phyloP scores from a whole-genome alignment of 1,284 basidiomycete species.

The Sparassis latifolia region DNA sequence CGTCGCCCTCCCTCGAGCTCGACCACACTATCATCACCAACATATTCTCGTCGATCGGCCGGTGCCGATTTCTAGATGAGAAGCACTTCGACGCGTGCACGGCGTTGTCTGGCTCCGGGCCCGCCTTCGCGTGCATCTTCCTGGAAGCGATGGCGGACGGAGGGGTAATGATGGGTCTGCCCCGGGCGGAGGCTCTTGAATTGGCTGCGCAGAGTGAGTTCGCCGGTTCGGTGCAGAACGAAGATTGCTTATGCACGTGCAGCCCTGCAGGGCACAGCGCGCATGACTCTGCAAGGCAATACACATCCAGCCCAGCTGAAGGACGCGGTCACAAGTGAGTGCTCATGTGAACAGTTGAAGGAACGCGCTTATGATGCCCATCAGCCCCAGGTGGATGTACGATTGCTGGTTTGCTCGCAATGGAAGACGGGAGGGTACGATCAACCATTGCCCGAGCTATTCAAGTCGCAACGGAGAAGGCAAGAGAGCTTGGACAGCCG shows the following conservation, averaged over 20 bases:
- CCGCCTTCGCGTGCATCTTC: slow-evolving; percentile 95
- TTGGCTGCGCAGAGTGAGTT: slow-evolving; percentile 90
- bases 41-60: slow-evolving; percentile 93
- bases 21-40: slow-evolving; percentile 80
- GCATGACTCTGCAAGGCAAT: slow-evolving; percentile 88
- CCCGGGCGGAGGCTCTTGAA: slow-evolving; percentile 89
- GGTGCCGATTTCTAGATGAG: slow-evolving; percentile 91
- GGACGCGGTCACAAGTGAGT: slow-evolving; percentile 93
- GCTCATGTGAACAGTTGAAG: not conserved
- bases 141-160: slow-evolving; percentile 99
- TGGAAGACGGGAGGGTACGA: slow-evolving; percentile 92
- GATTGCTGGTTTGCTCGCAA: slow-evolving; percentile 89
- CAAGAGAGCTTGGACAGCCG: slow-evolving; percentile 64
- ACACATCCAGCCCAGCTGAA: slow-evolving; percentile 95
- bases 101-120: slow-evolving; percentile 92
- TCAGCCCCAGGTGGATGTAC: slow-evolving; percentile 97
- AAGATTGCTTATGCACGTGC: slow-evolving; percentile 1
- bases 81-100: slow-evolving; percentile 99
- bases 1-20: slow-evolving; percentile 42
- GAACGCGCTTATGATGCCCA: not conserved
- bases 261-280: slow-evolving; percentile 95
- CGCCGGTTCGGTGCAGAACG: not conserved
- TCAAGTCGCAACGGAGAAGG: slow-evolving; percentile 87
- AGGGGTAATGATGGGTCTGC: slow-evolving; percentile 99
- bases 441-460: slow-evolving; percentile 96